Evolutionary conservation across 331 rosid genomes (phyloP), one percentile per base, ranked within the genome.

Genomic region (Cydonia oblonga): DNA sequence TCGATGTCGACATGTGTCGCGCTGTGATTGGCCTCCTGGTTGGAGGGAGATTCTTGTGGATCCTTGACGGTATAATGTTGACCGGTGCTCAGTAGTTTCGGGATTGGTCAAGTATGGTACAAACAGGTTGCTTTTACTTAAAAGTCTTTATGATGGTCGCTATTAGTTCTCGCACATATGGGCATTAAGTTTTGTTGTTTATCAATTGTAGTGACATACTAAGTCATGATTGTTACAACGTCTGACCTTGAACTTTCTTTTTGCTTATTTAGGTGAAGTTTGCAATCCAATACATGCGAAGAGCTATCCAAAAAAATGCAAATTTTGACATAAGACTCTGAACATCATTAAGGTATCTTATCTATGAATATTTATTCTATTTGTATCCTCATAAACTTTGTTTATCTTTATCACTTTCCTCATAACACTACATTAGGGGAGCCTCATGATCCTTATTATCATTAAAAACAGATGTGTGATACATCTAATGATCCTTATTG

Each of bases 251-350:
- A 53, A 38, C 74, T 20, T 33, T 63, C 68, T 19, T 40, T 64
- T 68, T 26, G 46, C 35, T 52, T 8, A 68, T 71, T 14, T 69
- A 95, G 99, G 97, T 95, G 78, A 95, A 95, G 80, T 87, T 85
- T 80, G 99, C 97, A 35, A 95, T 95, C 74, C 93, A 88, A 74
- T 38, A 38, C 46, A 38, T 38, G 46, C 46, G 96, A 75, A 95
- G 79, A 83, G 69, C 84, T 59, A 89, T 91, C 83, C 99, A 85
- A 79, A 95, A 91, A 83, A 95, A 95, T 87, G 97, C 97, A 71
- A 91, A 91, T 77, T 95, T 95, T 78, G 97, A 95, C 88, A 95
- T 95, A 78, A 72, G 69, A 92, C 87, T 67, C 82, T 95, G 79
- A 95, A 89, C 82, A 86, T 96, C 32, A 76, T 90, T 64, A 95